Percentiles rank a stretch among this genome's conserved stretches.
Conservation (phyloP, 768 basidiomycete genomes). For the Psilocybe sp. region DNA sequence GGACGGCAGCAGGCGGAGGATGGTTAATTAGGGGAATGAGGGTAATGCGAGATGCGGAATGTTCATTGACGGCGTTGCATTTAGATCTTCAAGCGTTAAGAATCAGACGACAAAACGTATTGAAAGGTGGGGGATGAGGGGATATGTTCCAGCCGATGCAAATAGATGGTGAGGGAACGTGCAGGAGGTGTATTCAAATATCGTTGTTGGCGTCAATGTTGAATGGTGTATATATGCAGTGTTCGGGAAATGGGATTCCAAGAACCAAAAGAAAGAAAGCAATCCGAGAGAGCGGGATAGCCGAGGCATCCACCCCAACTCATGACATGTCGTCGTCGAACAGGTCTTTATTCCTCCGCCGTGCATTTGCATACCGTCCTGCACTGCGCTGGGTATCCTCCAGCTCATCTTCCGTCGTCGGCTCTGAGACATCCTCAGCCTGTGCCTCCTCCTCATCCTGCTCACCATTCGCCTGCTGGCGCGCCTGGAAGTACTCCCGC, state of each 20-base stretch:
- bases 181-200: neutral
- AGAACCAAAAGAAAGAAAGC: neutral
- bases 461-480: slow-evolving; percentile 44
- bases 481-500: slow-evolving; percentile 28
- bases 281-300: neutral
- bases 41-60: neutral
- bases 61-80: neutral
- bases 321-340: slow-evolving; percentile 37
- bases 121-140: neutral
- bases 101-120: neutral
- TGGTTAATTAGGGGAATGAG: slow-evolving; percentile 1
- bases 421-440: slow-evolving; percentile 46
- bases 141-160: neutral
- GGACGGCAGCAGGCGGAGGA: neutral
- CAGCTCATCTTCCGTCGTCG: slow-evolving; percentile 74
- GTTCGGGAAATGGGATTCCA: neutral
- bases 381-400: slow-evolving; percentile 62
- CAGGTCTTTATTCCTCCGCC: slow-evolving; percentile 42
- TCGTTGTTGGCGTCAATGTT: slow-evolving; percentile 1
- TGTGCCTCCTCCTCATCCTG: slow-evolving; percentile 56
- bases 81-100: neutral
- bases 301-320: slow-evolving; percentile 1
- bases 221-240: neutral
- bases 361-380: slow-evolving; percentile 65
- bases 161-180: neutral